These are phyloP conservation scores for Pholiota microspora DNA, from an alignment of 768 basidiomycete species.

Conservation along the genomic window DNA sequence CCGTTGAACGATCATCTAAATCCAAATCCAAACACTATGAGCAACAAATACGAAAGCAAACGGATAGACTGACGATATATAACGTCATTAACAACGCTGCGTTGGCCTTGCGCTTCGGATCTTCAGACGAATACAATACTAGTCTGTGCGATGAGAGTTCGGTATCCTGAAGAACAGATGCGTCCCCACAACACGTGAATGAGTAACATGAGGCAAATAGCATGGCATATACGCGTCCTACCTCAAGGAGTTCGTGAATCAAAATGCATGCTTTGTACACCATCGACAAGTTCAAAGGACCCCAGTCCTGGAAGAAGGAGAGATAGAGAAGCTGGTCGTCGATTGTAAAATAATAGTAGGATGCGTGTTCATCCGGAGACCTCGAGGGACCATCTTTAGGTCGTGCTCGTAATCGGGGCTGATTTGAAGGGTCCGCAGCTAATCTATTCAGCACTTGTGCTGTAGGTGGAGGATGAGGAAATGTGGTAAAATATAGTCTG, in stretches of 20 bases:
- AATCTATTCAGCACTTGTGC: slow-evolving; percentile 64
- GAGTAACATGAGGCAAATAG: slow-evolving; percentile 33
- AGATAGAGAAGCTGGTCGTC: slow-evolving; percentile 91
- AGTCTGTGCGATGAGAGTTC: slow-evolving; percentile 71
- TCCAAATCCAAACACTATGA: neutral
- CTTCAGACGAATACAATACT: slow-evolving; percentile 85
- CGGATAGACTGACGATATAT: slow-evolving; percentile 66
- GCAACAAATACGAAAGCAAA: slow-evolving; percentile 6
- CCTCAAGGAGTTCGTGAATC: slow-evolving; percentile 86
- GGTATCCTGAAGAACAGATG: slow-evolving; percentile 54
- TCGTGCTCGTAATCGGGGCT: slow-evolving; percentile 62
- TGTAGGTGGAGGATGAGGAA: slow-evolving; percentile 70
- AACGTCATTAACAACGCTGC: slow-evolving; percentile 93
- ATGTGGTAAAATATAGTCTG: slow-evolving; percentile 90
- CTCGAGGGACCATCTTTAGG: slow-evolving; percentile 58
- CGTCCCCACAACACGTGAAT: slow-evolving; percentile 29
- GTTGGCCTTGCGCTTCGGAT: slow-evolving; percentile 87
- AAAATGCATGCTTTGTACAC: slow-evolving; percentile 91
- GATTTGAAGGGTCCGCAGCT: slow-evolving; percentile 47
- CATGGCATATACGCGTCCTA: slow-evolving; percentile 30
- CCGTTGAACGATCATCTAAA: slow-evolving; percentile 90
- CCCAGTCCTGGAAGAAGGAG: slow-evolving; percentile 95
- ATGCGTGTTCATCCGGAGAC: slow-evolving; percentile 70
- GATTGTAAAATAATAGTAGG: slow-evolving; percentile 89
- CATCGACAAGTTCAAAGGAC: slow-evolving; percentile 89